Evolutionary conservation across 106 monocot species (phyloP), one percentile per base, ranked within the genome.

Genomic region (Apostasia shenzhenica): DNA sequence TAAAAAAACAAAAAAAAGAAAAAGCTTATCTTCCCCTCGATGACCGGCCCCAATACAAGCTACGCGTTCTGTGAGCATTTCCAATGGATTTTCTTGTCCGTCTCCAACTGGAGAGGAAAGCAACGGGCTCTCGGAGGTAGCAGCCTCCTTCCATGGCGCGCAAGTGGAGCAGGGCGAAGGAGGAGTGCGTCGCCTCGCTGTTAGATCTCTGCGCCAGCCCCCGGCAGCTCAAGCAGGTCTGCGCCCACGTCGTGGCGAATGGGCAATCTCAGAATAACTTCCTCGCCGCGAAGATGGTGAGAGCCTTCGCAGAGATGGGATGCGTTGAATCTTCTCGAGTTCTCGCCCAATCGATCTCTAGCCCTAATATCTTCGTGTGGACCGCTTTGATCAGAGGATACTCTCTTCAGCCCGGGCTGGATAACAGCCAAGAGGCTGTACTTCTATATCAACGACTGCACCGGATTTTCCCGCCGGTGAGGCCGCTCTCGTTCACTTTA

Each of bases 351-450:
- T 48, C 14, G 14, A 44, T 79, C 37, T 8, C 6, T 8, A 41
- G 9, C 14, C 79, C 79, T 48, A 79, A 70, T 47, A 70, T 7
- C 55, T 79, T 79, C 45, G 79, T 79, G 2, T 79, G 74, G 79
- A 79, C 68, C 5, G 73, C 79, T 8, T 42, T 79, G 2, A 79
- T 79, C 40, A 54, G 74, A 56, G 79, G 56, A 63, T 70, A 70
- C 48, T 55, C 74, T 26, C 46, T 51, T 38, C 54, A 39, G 2
- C 13, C 13, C 5, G 10, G 10, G 10, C 3, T 9, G 1, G 39
- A 48, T 42, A 69, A 62, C 68, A 60, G 46, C 41, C 55, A 43
- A 43, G 64, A 79, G 50, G 63, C 74, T 3, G 1, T 74, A 9
- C 13, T 48, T 0, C 45, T 79, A 1, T 79, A 79, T n/a, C 4